Base-by-base conservation (phyloP, 202 grass and related monocot species). In the Schoenoplectus tabernaemontani region DNA sequence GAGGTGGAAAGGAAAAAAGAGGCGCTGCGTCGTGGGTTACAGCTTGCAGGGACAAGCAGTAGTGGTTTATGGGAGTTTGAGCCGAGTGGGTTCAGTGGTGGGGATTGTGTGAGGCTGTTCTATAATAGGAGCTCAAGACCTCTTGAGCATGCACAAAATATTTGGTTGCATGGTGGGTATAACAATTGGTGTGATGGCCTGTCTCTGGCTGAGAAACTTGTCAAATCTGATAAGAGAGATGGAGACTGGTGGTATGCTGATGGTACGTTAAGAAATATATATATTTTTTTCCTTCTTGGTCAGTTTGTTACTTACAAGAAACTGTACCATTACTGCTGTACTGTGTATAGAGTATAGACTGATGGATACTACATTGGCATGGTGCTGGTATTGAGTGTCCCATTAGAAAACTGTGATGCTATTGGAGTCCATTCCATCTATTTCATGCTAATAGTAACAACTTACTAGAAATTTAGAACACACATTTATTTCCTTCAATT, bases 121-220 rank as follows among this genome's bases (percentile, higher is more conserved):
- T 95, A 98, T 82, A 86, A 98, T 67, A 82, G 84, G 84, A 95
- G 85, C 81, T 87, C 88, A 3, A 66, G 89, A 38, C 83, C 91
- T 8, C 85, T 95, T 57, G 87, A 83, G 59, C 84, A 92, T 92
- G 75, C 84, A 72, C 83, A 80, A 77, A 85, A 92, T 53, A 89
- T 98, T 68, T 98, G 91, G 91, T 80, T 98, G 83, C 96, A 98
- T 84, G 96, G 96, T 68, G 86, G 89, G 73, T 88, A 90, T 83
- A 95, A 98, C 47, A 89, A 86, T 75, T 98, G 96, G 96, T 85
- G 43, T 46, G 89, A 98, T 81, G 96, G 88, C 22, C 59, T 87
- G 54, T 98, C 88, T 76, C 84, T 98, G 59, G 12, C 65, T 46
- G 82, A 91, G 84, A 89, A 67, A 34, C 71, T 95, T 77, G 75